Evolutionary conservation across 352 stramenopile species (phyloP).

Genomic region (Globisporangium canariense): DNA sequence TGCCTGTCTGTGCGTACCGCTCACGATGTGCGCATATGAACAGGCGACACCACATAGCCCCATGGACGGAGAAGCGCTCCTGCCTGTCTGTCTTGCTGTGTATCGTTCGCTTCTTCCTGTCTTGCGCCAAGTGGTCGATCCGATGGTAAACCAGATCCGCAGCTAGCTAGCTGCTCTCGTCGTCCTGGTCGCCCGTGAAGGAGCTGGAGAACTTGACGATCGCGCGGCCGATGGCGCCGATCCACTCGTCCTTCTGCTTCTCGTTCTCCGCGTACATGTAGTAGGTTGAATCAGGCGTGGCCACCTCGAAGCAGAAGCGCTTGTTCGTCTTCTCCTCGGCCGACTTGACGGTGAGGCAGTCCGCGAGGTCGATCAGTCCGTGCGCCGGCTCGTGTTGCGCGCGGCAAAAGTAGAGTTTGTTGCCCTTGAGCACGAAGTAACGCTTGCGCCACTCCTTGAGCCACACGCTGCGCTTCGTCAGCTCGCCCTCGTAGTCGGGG

Average conservation of each 20-base stretch:
- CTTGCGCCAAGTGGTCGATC: too few species aligned
- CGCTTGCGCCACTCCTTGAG: constrained; percentile 89
- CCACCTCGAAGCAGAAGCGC: constrained; percentile 88
- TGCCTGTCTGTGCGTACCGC: not conserved
- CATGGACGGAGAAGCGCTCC: not conserved
- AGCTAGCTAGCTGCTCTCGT: constrained; percentile 34
- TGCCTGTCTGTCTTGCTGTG: not conserved
- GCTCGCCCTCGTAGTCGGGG: constrained; percentile 83
- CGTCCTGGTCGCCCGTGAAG: constrained; percentile 91
- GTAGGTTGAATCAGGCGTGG: constrained; percentile 85
- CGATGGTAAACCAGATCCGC: not conserved
- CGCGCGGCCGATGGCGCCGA: constrained; percentile 93
- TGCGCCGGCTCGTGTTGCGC: constrained; percentile 73
- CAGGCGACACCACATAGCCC: too few species aligned
- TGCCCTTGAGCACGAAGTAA: constrained; percentile 91
- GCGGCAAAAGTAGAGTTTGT: constrained; percentile 90
- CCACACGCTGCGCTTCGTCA: constrained; percentile 91
- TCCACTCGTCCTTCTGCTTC: constrained; percentile 92
- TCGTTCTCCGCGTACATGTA: constrained; percentile 92
- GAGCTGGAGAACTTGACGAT: constrained; percentile 98
- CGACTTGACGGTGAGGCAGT: constrained; percentile 90
- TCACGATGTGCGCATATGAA: too few species aligned
- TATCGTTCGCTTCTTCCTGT: too few species aligned
- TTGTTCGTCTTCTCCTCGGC: constrained; percentile 92
- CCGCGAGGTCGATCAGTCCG: constrained; percentile 86